These are phyloP conservation scores for Stephanodiscus triporus DNA, from an alignment of 108 stramenopile species.

Conservation along the genomic window DNA sequence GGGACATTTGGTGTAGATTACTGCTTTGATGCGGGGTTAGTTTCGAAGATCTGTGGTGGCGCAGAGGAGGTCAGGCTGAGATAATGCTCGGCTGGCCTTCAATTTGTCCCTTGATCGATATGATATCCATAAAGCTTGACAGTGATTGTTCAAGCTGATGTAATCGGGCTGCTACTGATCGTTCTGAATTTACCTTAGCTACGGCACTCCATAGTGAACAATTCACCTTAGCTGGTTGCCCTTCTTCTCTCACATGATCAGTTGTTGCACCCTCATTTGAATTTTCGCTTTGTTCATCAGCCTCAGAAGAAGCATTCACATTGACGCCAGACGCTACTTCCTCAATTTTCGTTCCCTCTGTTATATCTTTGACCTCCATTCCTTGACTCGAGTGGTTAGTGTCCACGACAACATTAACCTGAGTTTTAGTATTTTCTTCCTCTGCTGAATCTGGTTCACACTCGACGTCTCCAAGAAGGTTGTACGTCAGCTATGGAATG, in stretches of 20 bases:
- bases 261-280: neutral
- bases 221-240: too few species aligned
- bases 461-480: neutral
- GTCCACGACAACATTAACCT: neutral
- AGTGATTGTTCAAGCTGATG: slow-evolving; percentile 24
- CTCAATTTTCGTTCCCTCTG: too few species aligned
- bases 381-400: too few species aligned
- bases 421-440: neutral
- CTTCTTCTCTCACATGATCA: too few species aligned
- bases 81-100: neutral
- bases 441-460: neutral
- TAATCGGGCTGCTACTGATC: slow-evolving; percentile 23
- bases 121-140: neutral
- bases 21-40: slow-evolving; percentile 49
- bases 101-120: neutral
- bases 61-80: too few species aligned
- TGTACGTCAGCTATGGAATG: neutral
- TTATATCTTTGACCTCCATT: neutral
- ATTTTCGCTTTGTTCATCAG: slow-evolving; percentile 1
- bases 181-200: slow-evolving; percentile 4
- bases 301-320: neutral
- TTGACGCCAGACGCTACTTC: too few species aligned
- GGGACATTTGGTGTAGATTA: slow-evolving; percentile 23
- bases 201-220: too few species aligned
- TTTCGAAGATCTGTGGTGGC: too few species aligned